Evolutionary conservation across 176 grass and related monocot species (phyloP), one percentile per base, ranked within the genome.

Genomic region (Triticum monococcum): DNA sequence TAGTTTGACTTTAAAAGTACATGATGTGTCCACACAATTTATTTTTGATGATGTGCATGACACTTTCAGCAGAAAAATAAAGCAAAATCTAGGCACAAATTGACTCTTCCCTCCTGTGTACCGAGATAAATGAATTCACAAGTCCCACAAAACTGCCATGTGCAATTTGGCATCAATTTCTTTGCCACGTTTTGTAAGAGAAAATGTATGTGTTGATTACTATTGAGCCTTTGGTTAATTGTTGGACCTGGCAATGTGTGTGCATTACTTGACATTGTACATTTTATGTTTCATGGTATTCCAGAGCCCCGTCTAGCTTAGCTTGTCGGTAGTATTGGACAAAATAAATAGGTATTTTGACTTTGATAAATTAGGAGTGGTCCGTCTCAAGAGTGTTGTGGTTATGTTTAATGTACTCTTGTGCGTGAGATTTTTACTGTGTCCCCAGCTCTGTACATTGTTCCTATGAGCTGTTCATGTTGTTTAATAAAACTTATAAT

Each of bases 141-240:
- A 95, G 91, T 84, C 83, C 91, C 46, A 89, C 80, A 46, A 92
- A 86, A 92, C 91, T 71, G 86, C 84, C 20, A 86, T 92, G 6
- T 92, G 93, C 83, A 95, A 95, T 66, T 74, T 95, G 69, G 86
- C 93, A 56, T 95, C 93, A 2, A 92, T 95, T 85, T 90, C 90
- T 89, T 87, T 95, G 57, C 86, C 93, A 41, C 83, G 90, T 28
- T 92, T 92, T 90, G 90, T 92, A 37, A 92, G 90, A 79, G 93
- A 92, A 61, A 92, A 95, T 43, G 90, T 95, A 80, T 61, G 35
- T 77, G 12, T 2, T 26, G 30, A 45, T 62, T 32, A 59, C 60
- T 59, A 76, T 1, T 7, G 32, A 79, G 37, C 69, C 25, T 32
- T 59, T 70, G 7, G 24, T 83, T 40, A 30, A 30, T 41, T 70